Conservation (phyloP, 371 early-diverging fungal species). For the Furculomyces boomerangus region DNA sequence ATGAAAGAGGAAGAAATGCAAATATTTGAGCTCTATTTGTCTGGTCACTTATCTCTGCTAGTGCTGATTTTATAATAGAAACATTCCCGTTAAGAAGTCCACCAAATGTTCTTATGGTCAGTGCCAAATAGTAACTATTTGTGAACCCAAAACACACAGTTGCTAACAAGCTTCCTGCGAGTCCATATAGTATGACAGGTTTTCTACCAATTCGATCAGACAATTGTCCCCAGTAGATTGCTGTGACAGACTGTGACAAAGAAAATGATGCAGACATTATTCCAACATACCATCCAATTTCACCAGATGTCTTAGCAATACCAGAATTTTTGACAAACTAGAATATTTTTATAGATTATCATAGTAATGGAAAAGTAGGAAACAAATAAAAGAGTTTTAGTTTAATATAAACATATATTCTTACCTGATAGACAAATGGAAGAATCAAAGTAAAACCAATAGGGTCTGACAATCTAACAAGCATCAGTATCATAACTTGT, state of each 20-base stretch:
- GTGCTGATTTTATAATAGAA: constrained; percentile 69
- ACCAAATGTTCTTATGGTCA: constrained; percentile 39
- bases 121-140: constrained; percentile 41
- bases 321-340: constrained; percentile 41
- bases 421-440: constrained; percentile 24
- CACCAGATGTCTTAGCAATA: constrained; percentile 28
- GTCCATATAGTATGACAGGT: constrained; percentile 61
- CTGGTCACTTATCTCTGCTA: constrained; percentile 67
- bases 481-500: constrained; percentile 9
- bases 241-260: constrained; percentile 31
- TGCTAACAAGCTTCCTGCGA: constrained; percentile 47
- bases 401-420: no score
- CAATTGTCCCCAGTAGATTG: constrained; percentile 40
- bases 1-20: constrained; percentile 31
- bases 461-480: constrained; percentile 20
- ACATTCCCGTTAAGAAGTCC: constrained; percentile 71
- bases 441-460: constrained; percentile 21
- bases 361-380: no score
- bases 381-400: no score
- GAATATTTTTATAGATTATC: no score
- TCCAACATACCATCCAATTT: constrained; percentile 47
- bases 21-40: constrained; percentile 50
- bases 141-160: constrained; percentile 57
- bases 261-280: constrained; percentile 41
- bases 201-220: constrained; percentile 62